Conservation (phyloP, 306 rosid species). For the Dryas alaskensis region DNA sequence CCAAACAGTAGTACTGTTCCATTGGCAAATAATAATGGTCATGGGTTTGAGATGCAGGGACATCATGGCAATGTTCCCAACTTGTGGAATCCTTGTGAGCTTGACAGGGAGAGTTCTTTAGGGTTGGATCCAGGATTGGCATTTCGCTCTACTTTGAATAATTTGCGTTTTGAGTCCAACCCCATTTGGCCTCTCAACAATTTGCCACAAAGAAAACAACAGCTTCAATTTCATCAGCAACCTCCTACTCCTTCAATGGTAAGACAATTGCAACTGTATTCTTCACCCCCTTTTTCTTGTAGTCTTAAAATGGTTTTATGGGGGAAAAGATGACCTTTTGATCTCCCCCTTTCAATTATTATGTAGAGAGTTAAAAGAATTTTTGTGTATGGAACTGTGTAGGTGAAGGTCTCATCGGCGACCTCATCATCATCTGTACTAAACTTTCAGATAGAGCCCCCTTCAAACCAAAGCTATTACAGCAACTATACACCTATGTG, state of each 20-base stretch:
- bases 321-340: neutral
- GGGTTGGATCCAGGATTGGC: constrained; percentile 46
- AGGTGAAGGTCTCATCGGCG: constrained; percentile 59
- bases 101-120: constrained; percentile 31
- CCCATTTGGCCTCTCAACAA: constrained; percentile 38
- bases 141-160: constrained; percentile 32
- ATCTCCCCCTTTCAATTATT: neutral
- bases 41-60: constrained; percentile 41
- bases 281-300: neutral
- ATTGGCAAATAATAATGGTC: constrained; percentile 26
- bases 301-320: neutral
- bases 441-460: constrained; percentile 75
- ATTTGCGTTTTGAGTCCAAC: constrained; percentile 42
- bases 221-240: constrained; percentile 28
- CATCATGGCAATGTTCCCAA: constrained; percentile 35
- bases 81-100: constrained; percentile 41
- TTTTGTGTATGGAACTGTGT: constrained; percentile 27
- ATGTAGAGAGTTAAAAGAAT: neutral
- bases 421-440: constrained; percentile 43
- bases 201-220: constrained; percentile 43
- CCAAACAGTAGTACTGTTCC: constrained; percentile 25
- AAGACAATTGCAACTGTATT: neutral
- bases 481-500: constrained; percentile 31
- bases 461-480: constrained; percentile 91
- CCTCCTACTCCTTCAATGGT: constrained; percentile 49